A percentile compares a stretch with the other conserved stretches of the same genome.
These are phyloP conservation scores for Scheffersomyces titani DNA, from an alignment of 1,139 yeast species.

Conservation along the genomic window DNA sequence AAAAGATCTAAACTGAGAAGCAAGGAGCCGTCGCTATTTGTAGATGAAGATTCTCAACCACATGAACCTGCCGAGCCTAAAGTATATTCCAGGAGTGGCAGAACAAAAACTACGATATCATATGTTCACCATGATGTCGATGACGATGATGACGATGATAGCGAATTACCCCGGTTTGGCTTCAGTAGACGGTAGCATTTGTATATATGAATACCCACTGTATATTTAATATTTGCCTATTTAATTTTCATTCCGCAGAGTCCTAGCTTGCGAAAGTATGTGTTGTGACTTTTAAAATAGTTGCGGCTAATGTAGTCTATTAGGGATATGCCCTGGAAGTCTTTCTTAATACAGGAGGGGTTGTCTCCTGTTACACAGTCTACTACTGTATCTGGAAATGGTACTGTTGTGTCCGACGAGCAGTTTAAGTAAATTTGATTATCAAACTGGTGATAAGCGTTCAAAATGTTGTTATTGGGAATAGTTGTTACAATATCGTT, in stretches of 20 bases:
- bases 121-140: background rate
- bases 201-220: constrained; percentile 1
- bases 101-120: constrained; percentile 1
- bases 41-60: constrained; percentile 18
- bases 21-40: constrained; percentile 14
- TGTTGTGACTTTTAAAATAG: constrained; percentile 43
- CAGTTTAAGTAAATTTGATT: constrained; percentile 50
- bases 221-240: background rate
- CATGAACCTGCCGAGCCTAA: background rate
- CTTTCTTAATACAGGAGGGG: constrained; percentile 36
- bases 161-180: constrained; percentile 41
- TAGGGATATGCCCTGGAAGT: constrained; percentile 19
- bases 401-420: constrained; percentile 26
- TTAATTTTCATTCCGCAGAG: constrained; percentile 36
- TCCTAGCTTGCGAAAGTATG: constrained; percentile 51
- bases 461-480: constrained; percentile 32
- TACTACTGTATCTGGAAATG: constrained; percentile 29
- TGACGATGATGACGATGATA: constrained; percentile 33
- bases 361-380: constrained; percentile 37
- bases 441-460: constrained; percentile 38
- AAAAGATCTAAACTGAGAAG: background rate
- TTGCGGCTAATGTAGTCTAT: constrained; percentile 18
- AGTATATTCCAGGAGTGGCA: background rate
- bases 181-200: constrained; percentile 18
- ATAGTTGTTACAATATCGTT: constrained; percentile 47